Conservation (phyloP, 768 basidiomycete genomes). For the Kondoa malvinella region DNA sequence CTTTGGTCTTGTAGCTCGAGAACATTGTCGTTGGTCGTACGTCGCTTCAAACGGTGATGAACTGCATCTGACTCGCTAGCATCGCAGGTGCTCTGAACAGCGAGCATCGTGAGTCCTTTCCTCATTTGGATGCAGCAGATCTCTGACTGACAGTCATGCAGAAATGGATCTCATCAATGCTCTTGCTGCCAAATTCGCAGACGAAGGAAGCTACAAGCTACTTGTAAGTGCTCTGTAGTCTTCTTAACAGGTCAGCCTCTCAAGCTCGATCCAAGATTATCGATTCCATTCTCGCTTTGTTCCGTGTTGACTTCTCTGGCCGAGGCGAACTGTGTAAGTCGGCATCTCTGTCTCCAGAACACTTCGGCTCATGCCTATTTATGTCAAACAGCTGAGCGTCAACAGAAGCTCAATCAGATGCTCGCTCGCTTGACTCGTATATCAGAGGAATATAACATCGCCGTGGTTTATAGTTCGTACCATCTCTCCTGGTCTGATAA, state of each 20-base stretch:
- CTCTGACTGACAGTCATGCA: background rate
- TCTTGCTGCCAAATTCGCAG: slow-evolving; percentile 70
- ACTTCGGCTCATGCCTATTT: background rate
- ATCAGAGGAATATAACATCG: slow-evolving; percentile 48
- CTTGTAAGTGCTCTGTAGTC: slow-evolving; percentile 40
- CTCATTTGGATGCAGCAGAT: background rate
- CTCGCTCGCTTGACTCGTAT: slow-evolving; percentile 78
- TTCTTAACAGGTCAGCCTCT: background rate
- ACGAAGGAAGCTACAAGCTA: slow-evolving; percentile 38
- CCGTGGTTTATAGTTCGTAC: slow-evolving; percentile 48
- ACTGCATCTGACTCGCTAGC: too few species aligned
- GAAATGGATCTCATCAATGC: slow-evolving; percentile 81
- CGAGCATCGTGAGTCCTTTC: slow-evolving; percentile 58
- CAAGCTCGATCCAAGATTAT: slow-evolving; percentile 49
- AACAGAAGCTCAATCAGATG: slow-evolving; percentile 94
- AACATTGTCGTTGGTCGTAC: slow-evolving; percentile 41
- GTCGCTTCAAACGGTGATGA: too few species aligned
- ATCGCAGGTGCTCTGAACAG: slow-evolving; percentile 81
- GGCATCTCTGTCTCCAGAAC: too few species aligned
- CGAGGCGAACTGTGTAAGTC: slow-evolving; percentile 53
- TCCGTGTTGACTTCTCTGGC: slow-evolving; percentile 69
- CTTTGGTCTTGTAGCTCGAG: slow-evolving; percentile 1
- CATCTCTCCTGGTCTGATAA: slow-evolving; percentile 1
- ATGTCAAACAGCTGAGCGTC: slow-evolving; percentile 27
- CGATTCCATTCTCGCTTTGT: slow-evolving; percentile 93